Conservation (phyloP, 2,329 filamentous ascomycete species). For the Scedosporium boydii region DNA sequence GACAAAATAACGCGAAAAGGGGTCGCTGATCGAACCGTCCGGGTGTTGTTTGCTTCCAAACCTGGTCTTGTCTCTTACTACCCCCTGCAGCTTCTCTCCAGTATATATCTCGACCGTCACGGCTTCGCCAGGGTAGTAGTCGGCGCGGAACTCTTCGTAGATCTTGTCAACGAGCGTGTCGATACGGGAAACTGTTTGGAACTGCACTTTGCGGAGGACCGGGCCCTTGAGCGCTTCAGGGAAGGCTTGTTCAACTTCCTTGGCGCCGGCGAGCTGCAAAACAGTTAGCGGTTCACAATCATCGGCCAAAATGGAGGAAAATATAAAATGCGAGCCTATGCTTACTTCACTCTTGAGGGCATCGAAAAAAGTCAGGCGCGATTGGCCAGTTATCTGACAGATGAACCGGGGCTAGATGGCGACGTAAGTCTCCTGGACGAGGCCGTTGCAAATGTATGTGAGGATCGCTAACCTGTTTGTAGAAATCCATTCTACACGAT, state of each 20-base stretch:
- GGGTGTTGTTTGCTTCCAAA: slow-evolving; percentile 53
- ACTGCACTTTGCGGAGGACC: slow-evolving; percentile 83
- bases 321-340: slow-evolving; percentile 10
- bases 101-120: slow-evolving; percentile 64
- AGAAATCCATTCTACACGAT: slow-evolving; percentile 70
- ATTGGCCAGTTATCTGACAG: slow-evolving; percentile 91
- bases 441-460: not conserved
- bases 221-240: slow-evolving; percentile 86
- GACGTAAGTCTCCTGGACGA: slow-evolving; percentile 4
- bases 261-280: slow-evolving; percentile 61
- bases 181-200: slow-evolving; percentile 79
- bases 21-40: slow-evolving; percentile 61
- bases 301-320: slow-evolving; percentile 7
- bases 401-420: slow-evolving; percentile 68
- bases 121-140: slow-evolving; percentile 83
- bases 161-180: slow-evolving; percentile 66
- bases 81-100: slow-evolving; percentile 60
- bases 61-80: slow-evolving; percentile 76
- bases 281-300: not conserved
- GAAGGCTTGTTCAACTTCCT: slow-evolving; percentile 84
- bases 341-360: slow-evolving; percentile 84
- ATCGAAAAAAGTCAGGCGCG: slow-evolving; percentile 83
- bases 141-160: slow-evolving; percentile 72
- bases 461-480: slow-evolving; percentile 61
- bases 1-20: slow-evolving; percentile 74